Conservation (phyloP, 768 basidiomycete species). For the Lactifluus volemus region DNA sequence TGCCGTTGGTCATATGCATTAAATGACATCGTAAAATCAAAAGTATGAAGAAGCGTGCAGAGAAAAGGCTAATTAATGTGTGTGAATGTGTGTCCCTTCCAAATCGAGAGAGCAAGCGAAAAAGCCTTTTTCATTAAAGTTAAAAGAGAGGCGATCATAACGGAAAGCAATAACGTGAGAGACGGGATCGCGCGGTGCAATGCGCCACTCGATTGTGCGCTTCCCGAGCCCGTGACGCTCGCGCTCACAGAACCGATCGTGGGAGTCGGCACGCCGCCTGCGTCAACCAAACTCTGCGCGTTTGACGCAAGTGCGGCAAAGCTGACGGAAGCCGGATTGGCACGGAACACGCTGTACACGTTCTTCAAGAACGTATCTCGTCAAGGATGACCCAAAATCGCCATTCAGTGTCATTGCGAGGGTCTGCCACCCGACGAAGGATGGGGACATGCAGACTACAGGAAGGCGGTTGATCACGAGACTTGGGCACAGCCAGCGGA, state of each 20-base stretch:
- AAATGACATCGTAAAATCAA: no score
- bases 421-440: conserved; percentile 12
- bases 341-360: conserved; percentile 86
- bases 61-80: no score
- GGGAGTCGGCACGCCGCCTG: conserved; percentile 37
- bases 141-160: not conserved
- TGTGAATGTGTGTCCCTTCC: no score
- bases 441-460: conserved; percentile 20
- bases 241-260: conserved; percentile 49
- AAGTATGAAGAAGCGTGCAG: no score
- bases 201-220: not conserved
- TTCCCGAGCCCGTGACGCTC: conserved; percentile 31
- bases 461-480: not conserved
- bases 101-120: no score
- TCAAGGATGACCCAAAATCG: conserved; percentile 47
- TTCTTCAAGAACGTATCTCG: conserved; percentile 95
- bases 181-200: not conserved
- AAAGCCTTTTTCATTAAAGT: not conserved
- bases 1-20: no score
- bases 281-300: conserved; percentile 36
- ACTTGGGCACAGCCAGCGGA: conserved; percentile 19
- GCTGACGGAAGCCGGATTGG: conserved; percentile 68
- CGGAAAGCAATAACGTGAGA: not conserved
- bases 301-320: conserved; percentile 63
- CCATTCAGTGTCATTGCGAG: conserved; percentile 16